Evolutionary conservation across 2,329 filamentous ascomycete genomes (phyloP).

Genomic region (Ceratocystis huliohia): DNA sequence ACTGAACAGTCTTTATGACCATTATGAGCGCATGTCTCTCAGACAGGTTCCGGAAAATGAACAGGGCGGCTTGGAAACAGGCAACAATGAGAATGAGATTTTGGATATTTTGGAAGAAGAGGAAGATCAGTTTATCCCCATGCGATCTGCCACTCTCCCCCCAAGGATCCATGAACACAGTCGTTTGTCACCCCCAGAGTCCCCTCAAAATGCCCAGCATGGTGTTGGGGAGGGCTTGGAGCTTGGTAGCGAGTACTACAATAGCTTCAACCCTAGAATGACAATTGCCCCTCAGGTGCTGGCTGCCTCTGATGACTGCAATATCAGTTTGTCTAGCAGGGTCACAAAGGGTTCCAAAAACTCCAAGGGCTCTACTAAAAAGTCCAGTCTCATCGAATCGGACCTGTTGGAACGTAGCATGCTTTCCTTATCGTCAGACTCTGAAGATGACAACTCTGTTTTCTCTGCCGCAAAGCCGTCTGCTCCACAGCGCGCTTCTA

Average conservation of each 20-base stretch:
- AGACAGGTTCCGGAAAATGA: conserved; percentile 31
- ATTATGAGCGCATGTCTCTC: conserved; percentile 46
- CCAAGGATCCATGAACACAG: neutral
- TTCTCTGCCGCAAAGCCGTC: conserved; percentile 19
- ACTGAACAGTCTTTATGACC: conserved; percentile 41
- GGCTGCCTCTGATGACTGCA: conserved; percentile 29
- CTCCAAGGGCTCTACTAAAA: conserved; percentile 35
- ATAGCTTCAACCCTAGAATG: conserved; percentile 15
- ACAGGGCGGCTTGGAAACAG: conserved; percentile 21
- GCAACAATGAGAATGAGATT: conserved; percentile 14
- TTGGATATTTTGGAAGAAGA: conserved; percentile 14
- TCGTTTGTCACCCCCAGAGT: conserved; percentile 18
- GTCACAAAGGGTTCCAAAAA: conserved; percentile 43
- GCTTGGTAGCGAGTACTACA: conserved; percentile 11
- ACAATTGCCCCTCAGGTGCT: conserved; percentile 8
- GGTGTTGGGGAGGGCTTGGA: conserved; percentile 1
- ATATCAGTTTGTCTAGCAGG: conserved; percentile 42
- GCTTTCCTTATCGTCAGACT: conserved; percentile 45
- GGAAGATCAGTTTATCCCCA: conserved; percentile 15
- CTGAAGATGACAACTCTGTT: conserved; percentile 36
- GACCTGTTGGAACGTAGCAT: conserved; percentile 45
- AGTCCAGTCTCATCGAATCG: conserved; percentile 36
- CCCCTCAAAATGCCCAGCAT: conserved; percentile 21
- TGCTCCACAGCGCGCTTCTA: conserved; percentile 16
- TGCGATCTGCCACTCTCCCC: conserved; percentile 5